Percentiles rank a stretch among this genome's conserved stretches.
Evolutionary conservation across 1,284 basidiomycete genomes (phyloP).

Genomic region (Apiotrichum veenhuisii): DNA sequence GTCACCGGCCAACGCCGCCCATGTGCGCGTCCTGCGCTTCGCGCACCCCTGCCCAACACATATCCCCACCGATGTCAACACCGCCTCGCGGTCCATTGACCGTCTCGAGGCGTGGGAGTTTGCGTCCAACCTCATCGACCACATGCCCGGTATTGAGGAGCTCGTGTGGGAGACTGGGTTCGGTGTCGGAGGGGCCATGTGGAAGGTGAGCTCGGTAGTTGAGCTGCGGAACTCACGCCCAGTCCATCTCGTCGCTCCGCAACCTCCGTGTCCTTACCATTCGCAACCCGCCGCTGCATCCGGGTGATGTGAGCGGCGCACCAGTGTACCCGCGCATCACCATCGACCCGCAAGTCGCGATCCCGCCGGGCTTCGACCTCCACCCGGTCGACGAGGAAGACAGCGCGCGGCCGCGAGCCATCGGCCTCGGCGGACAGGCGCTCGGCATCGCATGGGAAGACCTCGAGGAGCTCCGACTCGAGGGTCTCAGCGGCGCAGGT

Average conservation of each 20-base stretch:
- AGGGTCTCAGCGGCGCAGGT: constrained; percentile 14
- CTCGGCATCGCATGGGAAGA: constrained; percentile 31
- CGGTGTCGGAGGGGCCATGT: constrained; percentile 13
- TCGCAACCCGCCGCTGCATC: constrained; percentile 7
- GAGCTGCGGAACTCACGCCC: not conserved
- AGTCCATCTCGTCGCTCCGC: constrained; percentile 10
- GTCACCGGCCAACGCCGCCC: constrained; percentile 4
- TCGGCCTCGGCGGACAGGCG: constrained; percentile 10
- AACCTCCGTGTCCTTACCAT: constrained; percentile 8
- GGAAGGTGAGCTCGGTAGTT: constrained; percentile 6
- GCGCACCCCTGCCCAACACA: constrained; percentile 16
- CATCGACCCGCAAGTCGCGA: constrained; percentile 7
- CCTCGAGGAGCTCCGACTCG: constrained; percentile 21
- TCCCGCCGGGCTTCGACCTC: constrained; percentile 1
- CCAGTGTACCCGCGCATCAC: constrained; percentile 13
- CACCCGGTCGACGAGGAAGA: not conserved
- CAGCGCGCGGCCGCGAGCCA: constrained; percentile 3
- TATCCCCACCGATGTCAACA: constrained; percentile 6
- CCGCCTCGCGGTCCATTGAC: constrained; percentile 9
- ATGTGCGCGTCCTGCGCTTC: constrained; percentile 16
- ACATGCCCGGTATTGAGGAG: constrained; percentile 8
- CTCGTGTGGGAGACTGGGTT: constrained; percentile 20
- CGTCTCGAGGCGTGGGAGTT: constrained; percentile 15
- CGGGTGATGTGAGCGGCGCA: not conserved
- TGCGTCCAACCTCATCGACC: constrained; percentile 9